These are phyloP conservation scores for Euphorbia pulcherrima DNA, from an alignment of 345 rosid genomes.

Conservation along the genomic window DNA sequence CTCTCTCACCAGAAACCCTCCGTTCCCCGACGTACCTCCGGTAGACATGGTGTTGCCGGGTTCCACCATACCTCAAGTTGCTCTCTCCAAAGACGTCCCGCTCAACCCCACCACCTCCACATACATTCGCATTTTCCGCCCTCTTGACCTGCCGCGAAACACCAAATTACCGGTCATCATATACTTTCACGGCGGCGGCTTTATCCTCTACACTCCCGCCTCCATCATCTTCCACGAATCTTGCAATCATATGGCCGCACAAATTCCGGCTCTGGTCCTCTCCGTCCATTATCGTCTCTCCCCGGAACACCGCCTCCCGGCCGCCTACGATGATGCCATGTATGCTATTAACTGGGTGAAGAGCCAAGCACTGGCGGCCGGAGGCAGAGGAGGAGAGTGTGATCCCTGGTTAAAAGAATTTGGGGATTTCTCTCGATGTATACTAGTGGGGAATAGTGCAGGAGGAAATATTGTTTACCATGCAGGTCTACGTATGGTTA, in stretches of 20 bases:
- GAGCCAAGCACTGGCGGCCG: conserved; percentile 40
- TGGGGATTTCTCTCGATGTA: conserved; percentile 55
- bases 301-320: conserved; percentile 96
- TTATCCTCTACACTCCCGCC: conserved; percentile 46
- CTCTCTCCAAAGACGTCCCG: conserved; percentile 55
- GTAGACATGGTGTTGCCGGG: conserved; percentile 18
- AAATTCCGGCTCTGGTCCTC: conserved; percentile 47
- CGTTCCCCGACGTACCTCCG: conserved; percentile 39
- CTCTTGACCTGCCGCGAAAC: conserved; percentile 32
- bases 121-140: conserved; percentile 57
- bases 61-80: conserved; percentile 21
- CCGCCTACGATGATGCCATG: conserved; percentile 73
- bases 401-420: conserved; percentile 63
- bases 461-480: conserved; percentile 74
- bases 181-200: conserved; percentile 79
- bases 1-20: conserved; percentile 46
- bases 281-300: conserved; percentile 79
- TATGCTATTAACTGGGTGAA: conserved; percentile 68
- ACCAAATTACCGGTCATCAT: conserved; percentile 59
- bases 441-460: conserved; percentile 65
- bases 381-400: conserved; percentile 25
- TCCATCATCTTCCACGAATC: conserved; percentile 49
- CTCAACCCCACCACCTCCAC: conserved; percentile 47
- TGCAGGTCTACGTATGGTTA: conserved; percentile 46
- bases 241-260: conserved; percentile 40